Evolutionary conservation across 805 yeast species (phyloP).

Genomic region (Starmerella bombi): DNA sequence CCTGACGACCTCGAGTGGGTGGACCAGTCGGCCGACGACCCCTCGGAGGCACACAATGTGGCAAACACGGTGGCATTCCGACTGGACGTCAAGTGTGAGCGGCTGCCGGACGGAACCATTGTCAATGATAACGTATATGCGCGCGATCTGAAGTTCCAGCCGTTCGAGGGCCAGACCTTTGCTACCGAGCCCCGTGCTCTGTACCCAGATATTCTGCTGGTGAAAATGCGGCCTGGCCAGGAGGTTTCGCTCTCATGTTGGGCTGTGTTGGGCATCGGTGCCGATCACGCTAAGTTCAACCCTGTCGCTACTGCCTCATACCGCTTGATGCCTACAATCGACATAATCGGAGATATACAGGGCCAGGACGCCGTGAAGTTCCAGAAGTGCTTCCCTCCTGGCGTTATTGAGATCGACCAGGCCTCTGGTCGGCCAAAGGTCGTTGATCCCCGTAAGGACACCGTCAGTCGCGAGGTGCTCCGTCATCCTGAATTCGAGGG

Average conservation of each 20-base stretch:
- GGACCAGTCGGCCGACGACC: constrained; percentile 5
- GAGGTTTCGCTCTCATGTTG: constrained; percentile 83
- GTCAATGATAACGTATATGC: constrained; percentile 82
- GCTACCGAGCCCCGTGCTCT: constrained; percentile 44
- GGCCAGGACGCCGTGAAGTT: constrained; percentile 70
- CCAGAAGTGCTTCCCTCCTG: constrained; percentile 83
- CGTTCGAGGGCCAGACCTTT: constrained; percentile 77
- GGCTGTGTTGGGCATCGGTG: constrained; percentile 80
- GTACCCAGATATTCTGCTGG: constrained; percentile 80
- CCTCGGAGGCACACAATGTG: constrained; percentile 44
- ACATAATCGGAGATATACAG: constrained; percentile 43
- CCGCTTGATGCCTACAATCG: constrained; percentile 76
- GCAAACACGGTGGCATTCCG: constrained; percentile 79
- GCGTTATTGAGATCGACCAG: constrained; percentile 64
- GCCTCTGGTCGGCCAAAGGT: constrained; percentile 60
- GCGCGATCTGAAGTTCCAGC: constrained; percentile 74
- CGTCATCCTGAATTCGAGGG: constrained; percentile 85
- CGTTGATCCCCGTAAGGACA: constrained; percentile 82
- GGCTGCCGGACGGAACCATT: constrained; percentile 76
- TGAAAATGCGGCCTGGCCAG: constrained; percentile 93
- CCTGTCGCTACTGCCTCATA: constrained; percentile 96
- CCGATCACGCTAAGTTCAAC: constrained; percentile 94
- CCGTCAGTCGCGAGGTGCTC: constrained; percentile 91
- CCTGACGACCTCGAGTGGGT: constrained; percentile 85
- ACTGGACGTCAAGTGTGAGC: constrained; percentile 69